phyloP scores from a whole-genome alignment of 345 rosid genomes.

The Boechera stricta region DNA sequence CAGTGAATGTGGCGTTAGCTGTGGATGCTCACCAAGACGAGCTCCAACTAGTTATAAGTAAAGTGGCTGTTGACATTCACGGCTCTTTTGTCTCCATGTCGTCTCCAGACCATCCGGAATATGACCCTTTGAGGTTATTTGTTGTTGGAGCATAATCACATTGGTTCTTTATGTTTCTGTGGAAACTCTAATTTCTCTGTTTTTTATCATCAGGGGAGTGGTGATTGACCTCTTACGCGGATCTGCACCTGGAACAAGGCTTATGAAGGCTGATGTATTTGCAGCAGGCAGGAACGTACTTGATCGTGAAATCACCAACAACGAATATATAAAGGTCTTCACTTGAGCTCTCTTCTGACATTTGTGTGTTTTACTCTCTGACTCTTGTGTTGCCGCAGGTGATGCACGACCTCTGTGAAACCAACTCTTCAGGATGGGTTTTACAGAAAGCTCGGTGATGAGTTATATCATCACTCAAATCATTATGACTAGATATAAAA shows the following conservation, averaged over 20 bases:
- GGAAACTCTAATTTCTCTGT: conserved; percentile 16
- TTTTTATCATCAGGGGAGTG: conserved; percentile 56
- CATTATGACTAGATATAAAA: not conserved
- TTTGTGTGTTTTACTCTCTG: not conserved
- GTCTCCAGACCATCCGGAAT: conserved; percentile 67
- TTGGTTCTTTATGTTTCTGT: conserved; percentile 6
- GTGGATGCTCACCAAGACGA: conserved; percentile 66
- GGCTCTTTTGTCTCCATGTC: conserved; percentile 61
- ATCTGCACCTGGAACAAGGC: conserved; percentile 58
- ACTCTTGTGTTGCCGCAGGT: conserved; percentile 47
- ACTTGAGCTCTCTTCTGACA: conserved; percentile 14
- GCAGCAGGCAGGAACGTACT: conserved; percentile 57
- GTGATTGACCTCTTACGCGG: conserved; percentile 66
- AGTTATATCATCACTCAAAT: not conserved
- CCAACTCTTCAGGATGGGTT: conserved; percentile 62
- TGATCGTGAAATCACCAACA: conserved; percentile 51
- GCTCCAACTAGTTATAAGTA: conserved; percentile 59
- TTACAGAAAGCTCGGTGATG: conserved; percentile 51
- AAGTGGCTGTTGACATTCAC: conserved; percentile 60
- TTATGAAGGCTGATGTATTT: conserved; percentile 69
- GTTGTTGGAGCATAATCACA: conserved; percentile 10
- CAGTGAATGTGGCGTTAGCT: conserved; percentile 59
- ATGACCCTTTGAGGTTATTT: conserved; percentile 65
- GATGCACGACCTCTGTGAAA: conserved; percentile 67
- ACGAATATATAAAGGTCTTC: conserved; percentile 68